Percentiles rank a stretch among this genome's conserved stretches.
Conservation (phyloP, 2,329 filamentous ascomycete genomes). For the Fusarium sp. region DNA sequence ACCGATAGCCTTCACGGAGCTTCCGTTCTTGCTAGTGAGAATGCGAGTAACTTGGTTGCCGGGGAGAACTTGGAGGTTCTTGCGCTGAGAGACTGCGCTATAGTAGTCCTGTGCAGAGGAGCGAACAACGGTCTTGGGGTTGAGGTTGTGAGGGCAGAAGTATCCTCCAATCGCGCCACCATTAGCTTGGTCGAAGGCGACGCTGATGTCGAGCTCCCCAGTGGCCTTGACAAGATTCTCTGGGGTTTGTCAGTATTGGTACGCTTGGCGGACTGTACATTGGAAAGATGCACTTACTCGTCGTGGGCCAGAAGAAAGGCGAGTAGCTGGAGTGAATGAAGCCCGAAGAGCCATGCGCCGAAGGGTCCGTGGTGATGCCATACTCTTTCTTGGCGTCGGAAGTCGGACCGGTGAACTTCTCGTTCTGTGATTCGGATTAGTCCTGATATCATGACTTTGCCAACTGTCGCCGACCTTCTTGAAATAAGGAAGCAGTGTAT, state of each 20-base stretch:
- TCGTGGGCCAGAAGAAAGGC: conserved; percentile 39
- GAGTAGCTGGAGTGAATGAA: conserved; percentile 33
- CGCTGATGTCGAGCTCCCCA: conserved; percentile 18
- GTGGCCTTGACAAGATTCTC: conserved; percentile 25
- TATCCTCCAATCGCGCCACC: conserved; percentile 32
- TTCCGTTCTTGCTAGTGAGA: conserved; percentile 14
- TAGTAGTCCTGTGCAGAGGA: conserved; percentile 37
- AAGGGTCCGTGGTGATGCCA: conserved; percentile 19
- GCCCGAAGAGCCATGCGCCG: conserved; percentile 22
- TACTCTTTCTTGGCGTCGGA: conserved; percentile 24
- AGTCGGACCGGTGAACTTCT: conserved; percentile 23
- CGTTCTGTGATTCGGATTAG: conserved; percentile 13
- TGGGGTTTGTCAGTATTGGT: background rate
- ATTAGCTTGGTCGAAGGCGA: conserved; percentile 28
- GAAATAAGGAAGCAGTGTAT: conserved; percentile 54
- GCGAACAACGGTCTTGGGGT: conserved; percentile 19
- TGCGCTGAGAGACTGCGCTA: conserved; percentile 1
- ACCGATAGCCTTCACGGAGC: conserved; percentile 10
- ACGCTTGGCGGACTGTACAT: fast-evolving
- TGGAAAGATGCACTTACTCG: conserved; percentile 7
- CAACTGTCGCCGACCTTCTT: conserved; percentile 47
- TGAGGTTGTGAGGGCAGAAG: conserved; percentile 29
- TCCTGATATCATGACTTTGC: background rate
- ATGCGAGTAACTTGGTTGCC: conserved; percentile 33
- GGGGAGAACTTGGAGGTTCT: conserved; percentile 22